Conservation (phyloP, 257 asterid genomes). For the Anisodus tanguticus region DNA sequence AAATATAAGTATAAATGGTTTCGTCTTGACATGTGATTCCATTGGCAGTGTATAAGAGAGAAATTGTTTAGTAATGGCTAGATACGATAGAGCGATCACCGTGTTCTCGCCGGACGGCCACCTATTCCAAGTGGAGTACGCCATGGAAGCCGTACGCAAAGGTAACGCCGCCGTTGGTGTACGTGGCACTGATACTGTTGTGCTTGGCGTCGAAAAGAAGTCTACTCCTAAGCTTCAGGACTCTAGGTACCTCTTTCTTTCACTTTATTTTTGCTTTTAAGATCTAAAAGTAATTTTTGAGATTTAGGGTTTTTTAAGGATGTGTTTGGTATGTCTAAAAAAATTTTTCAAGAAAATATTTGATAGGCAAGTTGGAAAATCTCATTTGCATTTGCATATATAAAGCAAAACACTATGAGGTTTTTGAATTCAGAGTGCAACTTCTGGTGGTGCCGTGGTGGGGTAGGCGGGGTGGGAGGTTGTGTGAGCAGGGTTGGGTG, state of each 20-base stretch:
- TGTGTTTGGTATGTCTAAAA: no score
- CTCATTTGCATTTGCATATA: no score
- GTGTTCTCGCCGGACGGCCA: constrained; percentile 99
- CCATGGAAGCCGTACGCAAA: constrained; percentile 96
- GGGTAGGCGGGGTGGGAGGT: no score
- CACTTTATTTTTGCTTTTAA: background rate
- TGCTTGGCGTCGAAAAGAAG: constrained; percentile 94
- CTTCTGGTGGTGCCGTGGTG: no score
- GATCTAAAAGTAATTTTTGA: background rate
- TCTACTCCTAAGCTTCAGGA: constrained; percentile 97
- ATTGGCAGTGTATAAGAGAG: no score
- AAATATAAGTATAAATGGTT: no score
- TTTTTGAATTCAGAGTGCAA: no score
- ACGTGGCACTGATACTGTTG: constrained; percentile 84
- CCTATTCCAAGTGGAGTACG: constrained; percentile 95
- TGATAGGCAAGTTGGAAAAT: no score
- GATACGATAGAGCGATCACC: constrained; percentile 93
- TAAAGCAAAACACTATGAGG: no score
- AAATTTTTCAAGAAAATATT: no score
- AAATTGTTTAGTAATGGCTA: constrained; percentile 54
- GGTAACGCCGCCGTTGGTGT: constrained; percentile 98
- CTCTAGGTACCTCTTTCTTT: constrained; percentile 52
- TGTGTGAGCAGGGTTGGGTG: no score
- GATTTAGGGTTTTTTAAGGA: background rate
- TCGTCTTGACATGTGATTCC: no score